These are phyloP conservation scores for Lecanicillium sp. DNA, from an alignment of 2,329 filamentous ascomycete species.

Conservation along the genomic window DNA sequence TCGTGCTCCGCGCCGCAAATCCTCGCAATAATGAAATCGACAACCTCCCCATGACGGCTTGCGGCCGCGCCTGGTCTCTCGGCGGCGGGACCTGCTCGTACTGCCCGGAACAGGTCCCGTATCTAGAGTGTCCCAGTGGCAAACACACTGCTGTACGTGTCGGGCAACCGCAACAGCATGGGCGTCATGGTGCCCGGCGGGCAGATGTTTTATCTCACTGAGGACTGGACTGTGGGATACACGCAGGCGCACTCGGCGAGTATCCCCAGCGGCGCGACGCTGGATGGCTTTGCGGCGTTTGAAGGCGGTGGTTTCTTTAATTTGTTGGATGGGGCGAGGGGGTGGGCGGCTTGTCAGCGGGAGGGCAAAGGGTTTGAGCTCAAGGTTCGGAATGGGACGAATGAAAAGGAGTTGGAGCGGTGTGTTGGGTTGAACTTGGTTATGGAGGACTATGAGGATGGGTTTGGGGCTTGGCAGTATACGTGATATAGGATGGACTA, in stretches of 20 bases:
- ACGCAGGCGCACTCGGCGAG: conserved; percentile 25
- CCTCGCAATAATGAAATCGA: conserved; percentile 17
- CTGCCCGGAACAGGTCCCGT: conserved; percentile 4
- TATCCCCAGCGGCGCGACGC: conserved; percentile 18
- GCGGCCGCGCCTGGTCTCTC: conserved; percentile 15
- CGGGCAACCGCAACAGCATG: conserved; percentile 16
- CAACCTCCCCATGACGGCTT: conserved; percentile 20
- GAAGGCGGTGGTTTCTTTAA: conserved; percentile 24
- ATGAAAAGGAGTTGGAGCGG: background rate
- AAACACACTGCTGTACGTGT: conserved; percentile 16
- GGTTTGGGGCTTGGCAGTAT: conserved; percentile 8
- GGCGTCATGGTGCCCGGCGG: conserved; percentile 24
- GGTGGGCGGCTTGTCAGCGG: conserved; percentile 7
- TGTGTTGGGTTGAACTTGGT: conserved; percentile 8
- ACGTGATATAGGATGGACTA: background rate
- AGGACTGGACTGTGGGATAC: conserved; percentile 20
- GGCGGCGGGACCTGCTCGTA: conserved; percentile 18
- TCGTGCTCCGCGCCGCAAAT: conserved; percentile 22
- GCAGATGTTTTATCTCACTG: conserved; percentile 21
- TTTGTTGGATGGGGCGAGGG: conserved; percentile 5
- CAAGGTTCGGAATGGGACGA: conserved; percentile 7
- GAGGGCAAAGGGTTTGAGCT: background rate
- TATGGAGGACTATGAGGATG: conserved; percentile 3
- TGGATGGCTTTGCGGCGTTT: conserved; percentile 20
- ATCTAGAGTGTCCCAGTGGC: conserved; percentile 19